A percentile compares a stretch with the other conserved stretches of the same genome.
phyloP scores from a whole-genome alignment of 2,329 filamentous ascomycete species.

The Rhexocercosporidium sp. region DNA sequence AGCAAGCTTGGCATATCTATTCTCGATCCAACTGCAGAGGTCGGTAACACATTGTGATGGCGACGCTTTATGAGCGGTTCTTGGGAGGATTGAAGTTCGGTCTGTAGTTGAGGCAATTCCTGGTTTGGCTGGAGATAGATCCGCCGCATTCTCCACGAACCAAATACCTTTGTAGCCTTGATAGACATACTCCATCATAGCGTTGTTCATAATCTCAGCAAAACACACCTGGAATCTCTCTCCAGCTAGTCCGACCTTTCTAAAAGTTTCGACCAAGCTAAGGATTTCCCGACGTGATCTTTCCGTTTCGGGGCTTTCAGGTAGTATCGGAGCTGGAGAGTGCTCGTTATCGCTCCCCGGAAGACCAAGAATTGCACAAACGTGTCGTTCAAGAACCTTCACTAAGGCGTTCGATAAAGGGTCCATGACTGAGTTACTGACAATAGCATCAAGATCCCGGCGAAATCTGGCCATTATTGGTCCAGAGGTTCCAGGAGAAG shows the following conservation, averaged over 20 bases:
- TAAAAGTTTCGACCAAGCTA: slow-evolving; percentile 61
- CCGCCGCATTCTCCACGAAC: slow-evolving; percentile 36
- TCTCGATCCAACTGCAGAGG: slow-evolving; percentile 70
- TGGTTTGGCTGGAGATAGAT: background rate
- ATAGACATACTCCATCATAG: slow-evolving; percentile 67
- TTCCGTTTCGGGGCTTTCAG: slow-evolving; percentile 38
- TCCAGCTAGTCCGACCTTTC: slow-evolving; percentile 70
- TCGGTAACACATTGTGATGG: slow-evolving; percentile 61
- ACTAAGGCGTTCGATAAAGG: slow-evolving; percentile 59
- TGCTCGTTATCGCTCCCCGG: slow-evolving; percentile 11
- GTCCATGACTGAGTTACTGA: slow-evolving; percentile 65
- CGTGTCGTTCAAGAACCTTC: slow-evolving; percentile 58
- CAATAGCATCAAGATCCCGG: slow-evolving; percentile 66
- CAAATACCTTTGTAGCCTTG: slow-evolving; percentile 69
- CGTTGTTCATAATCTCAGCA: slow-evolving; percentile 70
- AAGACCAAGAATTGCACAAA: slow-evolving; percentile 53
- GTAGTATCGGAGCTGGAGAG: background rate
- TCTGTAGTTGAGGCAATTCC: background rate
- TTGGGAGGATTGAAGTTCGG: slow-evolving; percentile 39
- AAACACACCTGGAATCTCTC: slow-evolving; percentile 73
- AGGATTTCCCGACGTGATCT: slow-evolving; percentile 57
- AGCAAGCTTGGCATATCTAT: slow-evolving; percentile 68
- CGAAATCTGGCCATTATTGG: slow-evolving; percentile 57
- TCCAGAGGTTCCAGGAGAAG: slow-evolving; percentile 42
- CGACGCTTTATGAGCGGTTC: slow-evolving; percentile 42